phyloP scores from a whole-genome alignment of 2,329 filamentous ascomycete genomes.

The Phaeoacremonium minimum region DNA sequence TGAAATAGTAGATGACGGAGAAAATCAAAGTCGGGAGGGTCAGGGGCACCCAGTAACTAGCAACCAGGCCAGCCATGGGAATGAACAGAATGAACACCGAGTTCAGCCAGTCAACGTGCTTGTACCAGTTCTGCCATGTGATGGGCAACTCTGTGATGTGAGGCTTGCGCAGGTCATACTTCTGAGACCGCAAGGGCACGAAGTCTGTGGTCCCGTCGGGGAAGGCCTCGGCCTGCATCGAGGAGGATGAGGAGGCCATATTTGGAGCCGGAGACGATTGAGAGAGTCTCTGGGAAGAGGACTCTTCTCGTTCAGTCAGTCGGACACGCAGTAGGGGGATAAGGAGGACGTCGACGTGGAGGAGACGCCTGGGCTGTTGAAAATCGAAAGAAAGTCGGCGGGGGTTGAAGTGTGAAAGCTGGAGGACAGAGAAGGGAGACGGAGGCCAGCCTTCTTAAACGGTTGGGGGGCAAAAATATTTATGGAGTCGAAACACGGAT shows the following conservation, averaged over 20 bases:
- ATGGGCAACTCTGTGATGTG: constrained; percentile 83
- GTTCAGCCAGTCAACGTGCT: constrained; percentile 94
- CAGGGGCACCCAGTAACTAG: constrained; percentile 75
- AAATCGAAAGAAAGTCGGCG: neutral
- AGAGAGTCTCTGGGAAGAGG: too few relatives aligned
- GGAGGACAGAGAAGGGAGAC: neutral
- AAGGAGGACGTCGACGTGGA: too few relatives aligned
- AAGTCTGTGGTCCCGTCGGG: constrained; percentile 53
- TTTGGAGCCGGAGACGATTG: constrained; percentile 6
- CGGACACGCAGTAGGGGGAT: too few relatives aligned
- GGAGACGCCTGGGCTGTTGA: neutral
- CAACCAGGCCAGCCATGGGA: constrained; percentile 68
- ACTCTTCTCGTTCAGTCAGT: too few relatives aligned
- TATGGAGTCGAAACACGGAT: neutral
- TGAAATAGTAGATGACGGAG: constrained; percentile 76
- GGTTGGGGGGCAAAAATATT: neutral
- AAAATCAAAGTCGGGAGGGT: constrained; percentile 68
- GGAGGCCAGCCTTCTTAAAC: neutral
- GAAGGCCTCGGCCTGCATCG: constrained; percentile 36
- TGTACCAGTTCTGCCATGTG: constrained; percentile 79
- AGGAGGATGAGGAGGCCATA: constrained; percentile 31
- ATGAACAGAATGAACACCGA: constrained; percentile 75
- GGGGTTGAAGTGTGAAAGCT: neutral
- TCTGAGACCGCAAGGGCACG: constrained; percentile 45
- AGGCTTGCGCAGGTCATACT: constrained; percentile 61